These are phyloP conservation scores for Funneliformis geosporum DNA, from an alignment of 192 early-diverging fungal species.

Conservation along the genomic window DNA sequence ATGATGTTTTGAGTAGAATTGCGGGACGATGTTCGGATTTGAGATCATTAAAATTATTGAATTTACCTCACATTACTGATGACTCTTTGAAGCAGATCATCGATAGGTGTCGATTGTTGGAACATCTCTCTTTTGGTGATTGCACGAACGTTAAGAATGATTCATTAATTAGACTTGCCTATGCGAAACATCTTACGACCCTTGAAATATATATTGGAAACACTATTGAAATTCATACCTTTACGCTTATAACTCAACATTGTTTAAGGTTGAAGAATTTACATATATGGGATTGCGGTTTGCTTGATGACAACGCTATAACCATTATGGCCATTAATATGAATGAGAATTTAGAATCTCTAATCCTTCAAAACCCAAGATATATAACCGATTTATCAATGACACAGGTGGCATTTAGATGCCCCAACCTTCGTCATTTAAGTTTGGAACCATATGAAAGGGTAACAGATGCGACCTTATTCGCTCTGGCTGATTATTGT, in stretches of 20 bases:
- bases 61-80: constrained; percentile 28
- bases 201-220: constrained; percentile 27
- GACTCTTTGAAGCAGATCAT: not conserved
- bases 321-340: constrained; percentile 3
- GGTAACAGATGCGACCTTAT: constrained; percentile 17
- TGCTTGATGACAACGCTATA: not conserved
- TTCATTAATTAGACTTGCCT: not conserved
- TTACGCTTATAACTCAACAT: constrained; percentile 10
- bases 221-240: not conserved
- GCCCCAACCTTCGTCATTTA: constrained; percentile 21
- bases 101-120: constrained; percentile 5
- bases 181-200: not conserved
- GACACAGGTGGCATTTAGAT: constrained; percentile 10
- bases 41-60: constrained; percentile 25
- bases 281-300: constrained; percentile 31
- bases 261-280: constrained; percentile 17
- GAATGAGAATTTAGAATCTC: constrained; percentile 12
- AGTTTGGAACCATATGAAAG: constrained; percentile 26
- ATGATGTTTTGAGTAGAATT: constrained; percentile 12
- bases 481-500: constrained; percentile 13
- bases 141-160: constrained; percentile 2
- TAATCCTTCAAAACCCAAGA: constrained; percentile 23
- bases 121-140: constrained; percentile 27
- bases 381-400: constrained; percentile 24
- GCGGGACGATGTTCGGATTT: constrained; percentile 19